phyloP scores from a whole-genome alignment of 2,329 filamentous ascomycete species.

The Beauveria scarabaeidicola region DNA sequence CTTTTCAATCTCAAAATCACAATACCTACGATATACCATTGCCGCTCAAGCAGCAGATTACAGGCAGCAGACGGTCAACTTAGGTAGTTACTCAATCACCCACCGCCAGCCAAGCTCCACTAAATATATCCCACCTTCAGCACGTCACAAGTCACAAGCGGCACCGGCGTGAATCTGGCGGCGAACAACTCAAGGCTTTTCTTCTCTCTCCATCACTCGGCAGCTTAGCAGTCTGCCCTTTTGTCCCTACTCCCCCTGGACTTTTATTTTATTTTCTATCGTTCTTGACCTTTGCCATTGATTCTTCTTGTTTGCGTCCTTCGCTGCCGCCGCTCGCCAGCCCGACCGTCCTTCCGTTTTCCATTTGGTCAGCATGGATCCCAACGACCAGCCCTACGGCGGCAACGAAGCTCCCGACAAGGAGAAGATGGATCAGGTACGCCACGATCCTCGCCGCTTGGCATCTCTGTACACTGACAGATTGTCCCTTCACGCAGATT shows the following conservation, averaged over 20 bases:
- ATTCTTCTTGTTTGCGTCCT: not conserved
- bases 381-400: constrained; percentile 33
- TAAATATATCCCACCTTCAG: constrained; percentile 8
- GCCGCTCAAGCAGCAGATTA: not conserved
- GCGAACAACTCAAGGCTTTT: not conserved
- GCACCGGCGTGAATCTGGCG: not conserved
- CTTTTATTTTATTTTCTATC: not conserved
- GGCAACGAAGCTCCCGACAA: constrained; percentile 46
- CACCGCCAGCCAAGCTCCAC: not conserved
- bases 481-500: constrained; percentile 26
- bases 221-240: not conserved
- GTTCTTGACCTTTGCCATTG: not conserved
- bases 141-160: constrained; percentile 7
- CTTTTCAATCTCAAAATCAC: not conserved
- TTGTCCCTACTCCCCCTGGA: not conserved
- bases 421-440: constrained; percentile 51
- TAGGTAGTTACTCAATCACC: not conserved
- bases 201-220: not conserved
- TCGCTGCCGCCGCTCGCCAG: not conserved
- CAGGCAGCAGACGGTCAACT: not conserved
- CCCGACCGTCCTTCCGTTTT: not conserved
- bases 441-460: constrained; percentile 9
- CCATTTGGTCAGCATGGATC: constrained; percentile 31
- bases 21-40: not conserved
- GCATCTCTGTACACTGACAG: constrained; percentile 5